Evolutionary conservation across 176 grass and related monocot genomes (phyloP).

Genomic region (Bolboschoenus planiculmis): DNA sequence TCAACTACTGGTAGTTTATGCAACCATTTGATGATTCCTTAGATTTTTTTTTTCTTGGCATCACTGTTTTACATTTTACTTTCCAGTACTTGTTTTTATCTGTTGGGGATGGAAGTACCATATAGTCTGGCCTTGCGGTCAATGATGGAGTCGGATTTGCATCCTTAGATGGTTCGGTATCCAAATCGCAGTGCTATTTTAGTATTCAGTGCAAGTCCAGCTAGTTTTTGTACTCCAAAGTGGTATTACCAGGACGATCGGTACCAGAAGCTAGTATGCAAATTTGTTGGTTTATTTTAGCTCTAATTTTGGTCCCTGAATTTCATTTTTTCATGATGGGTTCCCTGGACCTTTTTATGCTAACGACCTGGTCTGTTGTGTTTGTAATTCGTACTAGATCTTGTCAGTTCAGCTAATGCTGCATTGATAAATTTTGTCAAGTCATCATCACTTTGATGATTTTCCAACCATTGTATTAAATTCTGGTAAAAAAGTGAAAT

Average conservation of each 20-base stretch:
- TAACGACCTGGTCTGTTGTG: neutral
- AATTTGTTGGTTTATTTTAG: neutral
- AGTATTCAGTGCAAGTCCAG: neutral
- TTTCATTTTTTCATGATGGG: neutral
- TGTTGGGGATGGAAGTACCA: neutral
- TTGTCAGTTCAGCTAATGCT: neutral
- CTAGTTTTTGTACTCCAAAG: neutral
- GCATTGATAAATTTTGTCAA: neutral
- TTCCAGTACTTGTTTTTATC: neutral
- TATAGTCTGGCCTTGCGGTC: neutral
- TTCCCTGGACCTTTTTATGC: neutral
- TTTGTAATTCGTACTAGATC: neutral
- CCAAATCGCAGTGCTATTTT: neutral
- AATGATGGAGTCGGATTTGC: neutral
- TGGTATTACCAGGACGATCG: neutral
- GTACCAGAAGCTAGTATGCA: neutral
- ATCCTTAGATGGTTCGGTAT: neutral
- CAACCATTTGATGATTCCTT: neutral
- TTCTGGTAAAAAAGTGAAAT: neutral
- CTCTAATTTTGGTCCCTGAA: neutral
- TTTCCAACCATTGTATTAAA: neutral
- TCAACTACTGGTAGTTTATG: neutral
- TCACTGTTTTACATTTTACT: neutral
- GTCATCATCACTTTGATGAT: neutral
- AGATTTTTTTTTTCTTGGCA: neutral